Evolutionary conservation across 1,284 basidiomycete genomes (phyloP).

Genomic region (Ustilago tritici): DNA sequence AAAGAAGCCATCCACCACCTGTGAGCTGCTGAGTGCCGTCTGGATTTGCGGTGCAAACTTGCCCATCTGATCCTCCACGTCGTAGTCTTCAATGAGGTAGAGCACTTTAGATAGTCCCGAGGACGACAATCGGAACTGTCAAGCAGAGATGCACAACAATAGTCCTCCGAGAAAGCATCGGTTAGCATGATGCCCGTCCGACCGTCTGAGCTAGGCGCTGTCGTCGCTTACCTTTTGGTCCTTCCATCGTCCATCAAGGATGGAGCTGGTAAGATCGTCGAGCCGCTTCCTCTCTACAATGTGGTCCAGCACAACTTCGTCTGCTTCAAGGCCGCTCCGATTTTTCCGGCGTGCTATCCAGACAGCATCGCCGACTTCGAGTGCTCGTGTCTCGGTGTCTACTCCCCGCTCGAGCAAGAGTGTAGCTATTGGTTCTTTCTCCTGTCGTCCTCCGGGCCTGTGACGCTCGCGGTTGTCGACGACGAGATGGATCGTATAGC

Average conservation of each 20-base stretch:
- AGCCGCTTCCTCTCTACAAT: conserved; percentile 75
- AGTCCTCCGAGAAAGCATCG: conserved; percentile 27
- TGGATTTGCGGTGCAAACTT: conserved; percentile 67
- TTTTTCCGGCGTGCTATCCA: conserved; percentile 73
- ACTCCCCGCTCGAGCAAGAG: conserved; percentile 67
- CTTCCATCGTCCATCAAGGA: conserved; percentile 74
- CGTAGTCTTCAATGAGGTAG: conserved; percentile 74
- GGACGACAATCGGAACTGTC: conserved; percentile 71
- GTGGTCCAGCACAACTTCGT: conserved; percentile 74
- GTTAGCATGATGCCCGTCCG: too few relatives aligned
- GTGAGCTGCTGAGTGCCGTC: conserved; percentile 72
- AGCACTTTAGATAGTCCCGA: conserved; percentile 73
- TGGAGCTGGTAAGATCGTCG: conserved; percentile 73
- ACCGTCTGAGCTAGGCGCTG: background rate
- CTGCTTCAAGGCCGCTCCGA: conserved; percentile 55
- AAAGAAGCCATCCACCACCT: conserved; percentile 74
- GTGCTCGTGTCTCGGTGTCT: conserved; percentile 71
- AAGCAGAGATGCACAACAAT: background rate
- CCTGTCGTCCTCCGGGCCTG: conserved; percentile 33
- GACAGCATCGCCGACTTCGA: conserved; percentile 74
- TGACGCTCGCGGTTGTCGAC: conserved; percentile 73
- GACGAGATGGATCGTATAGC: conserved; percentile 73
- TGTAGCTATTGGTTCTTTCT: conserved; percentile 44
- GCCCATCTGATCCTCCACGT: conserved; percentile 68
- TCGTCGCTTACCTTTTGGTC: conserved; percentile 72